phyloP scores from a whole-genome alignment of 2,329 filamentous ascomycete species.

The Aspergillus neotritici region DNA sequence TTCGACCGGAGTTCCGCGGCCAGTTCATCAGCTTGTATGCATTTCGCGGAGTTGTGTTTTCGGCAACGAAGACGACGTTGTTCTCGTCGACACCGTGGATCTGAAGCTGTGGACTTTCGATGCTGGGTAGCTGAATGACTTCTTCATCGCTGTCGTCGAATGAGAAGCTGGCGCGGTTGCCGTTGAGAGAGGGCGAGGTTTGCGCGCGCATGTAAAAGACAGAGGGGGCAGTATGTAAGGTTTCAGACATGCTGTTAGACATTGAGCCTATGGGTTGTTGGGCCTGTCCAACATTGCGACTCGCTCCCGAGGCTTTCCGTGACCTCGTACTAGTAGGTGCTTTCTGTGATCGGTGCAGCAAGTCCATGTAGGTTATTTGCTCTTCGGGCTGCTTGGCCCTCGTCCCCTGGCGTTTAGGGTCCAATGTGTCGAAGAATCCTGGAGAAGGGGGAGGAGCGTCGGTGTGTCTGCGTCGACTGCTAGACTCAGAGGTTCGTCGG shows the following conservation, averaged over 20 bases:
- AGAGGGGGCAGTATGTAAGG: conserved; percentile 15
- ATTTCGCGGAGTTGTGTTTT: conserved; percentile 20
- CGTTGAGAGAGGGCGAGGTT: conserved; percentile 19
- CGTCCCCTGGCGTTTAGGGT: conserved; percentile 5
- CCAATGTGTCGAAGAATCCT: conserved; percentile 22
- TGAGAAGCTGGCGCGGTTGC: conserved; percentile 16
- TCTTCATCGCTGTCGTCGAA: conserved; percentile 31
- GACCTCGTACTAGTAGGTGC: conserved; percentile 1
- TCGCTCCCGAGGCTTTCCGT: conserved; percentile 1
- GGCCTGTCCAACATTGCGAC: conserved; percentile 9
- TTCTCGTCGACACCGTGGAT: conserved; percentile 32
- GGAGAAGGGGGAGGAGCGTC: conserved; percentile 35
- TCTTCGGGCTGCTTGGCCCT: conserved; percentile 8
- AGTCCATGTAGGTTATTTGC: conserved; percentile 27
- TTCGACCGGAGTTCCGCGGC: conserved; percentile 18
- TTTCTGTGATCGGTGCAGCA: conserved; percentile 20
- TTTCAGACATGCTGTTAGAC: conserved; percentile 8
- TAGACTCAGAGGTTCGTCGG: conserved; percentile 15
- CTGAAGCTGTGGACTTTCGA: conserved; percentile 20
- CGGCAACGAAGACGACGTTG: conserved; percentile 29
- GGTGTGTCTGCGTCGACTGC: conserved; percentile 34
- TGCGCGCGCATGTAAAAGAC: conserved; percentile 33
- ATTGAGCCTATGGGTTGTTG: conserved; percentile 8
- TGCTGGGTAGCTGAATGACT: conserved; percentile 30
- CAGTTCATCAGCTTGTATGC: conserved; percentile 30